Evolutionary conservation across 306 rosid genomes (phyloP).

Genomic region (Luffa aegyptiaca): DNA sequence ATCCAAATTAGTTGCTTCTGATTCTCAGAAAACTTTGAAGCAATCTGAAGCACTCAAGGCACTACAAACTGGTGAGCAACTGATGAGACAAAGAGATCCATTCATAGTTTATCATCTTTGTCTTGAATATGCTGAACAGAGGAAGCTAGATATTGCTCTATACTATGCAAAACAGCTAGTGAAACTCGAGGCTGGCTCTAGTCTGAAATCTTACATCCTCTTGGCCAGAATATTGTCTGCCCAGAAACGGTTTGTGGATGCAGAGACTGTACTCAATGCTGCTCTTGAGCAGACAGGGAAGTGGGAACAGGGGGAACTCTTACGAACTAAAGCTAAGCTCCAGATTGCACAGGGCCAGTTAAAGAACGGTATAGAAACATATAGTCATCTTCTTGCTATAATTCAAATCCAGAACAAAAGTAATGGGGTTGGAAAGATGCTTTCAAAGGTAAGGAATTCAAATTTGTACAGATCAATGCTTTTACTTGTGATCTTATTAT

Average conservation of each 20-base stretch:
- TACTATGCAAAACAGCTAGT: slow-evolving; percentile 54
- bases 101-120: slow-evolving; percentile 59
- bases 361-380: slow-evolving; percentile 57
- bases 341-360: slow-evolving; percentile 67
- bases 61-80: slow-evolving; percentile 44
- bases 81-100: slow-evolving; percentile 52
- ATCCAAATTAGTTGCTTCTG: slow-evolving; percentile 45
- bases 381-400: slow-evolving; percentile 69
- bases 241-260: slow-evolving; percentile 56
- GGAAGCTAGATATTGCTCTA: slow-evolving; percentile 59
- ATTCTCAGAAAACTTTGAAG: slow-evolving; percentile 48
- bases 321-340: slow-evolving; percentile 76
- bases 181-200: slow-evolving; percentile 69
- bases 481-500: background rate
- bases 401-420: slow-evolving; percentile 68
- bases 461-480: background rate
- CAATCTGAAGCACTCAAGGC: slow-evolving; percentile 60
- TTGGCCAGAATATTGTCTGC: slow-evolving; percentile 80
- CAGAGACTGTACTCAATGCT: slow-evolving; percentile 68
- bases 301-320: slow-evolving; percentile 84
- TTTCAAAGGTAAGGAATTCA: slow-evolving; percentile 38
- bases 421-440: slow-evolving; percentile 34
- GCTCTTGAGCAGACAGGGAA: slow-evolving; percentile 80
- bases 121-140: slow-evolving; percentile 81
- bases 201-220: slow-evolving; percentile 36